phyloP scores from a whole-genome alignment of 2,329 filamentous ascomycete species.

The Pseudogymnoascus sp. region DNA sequence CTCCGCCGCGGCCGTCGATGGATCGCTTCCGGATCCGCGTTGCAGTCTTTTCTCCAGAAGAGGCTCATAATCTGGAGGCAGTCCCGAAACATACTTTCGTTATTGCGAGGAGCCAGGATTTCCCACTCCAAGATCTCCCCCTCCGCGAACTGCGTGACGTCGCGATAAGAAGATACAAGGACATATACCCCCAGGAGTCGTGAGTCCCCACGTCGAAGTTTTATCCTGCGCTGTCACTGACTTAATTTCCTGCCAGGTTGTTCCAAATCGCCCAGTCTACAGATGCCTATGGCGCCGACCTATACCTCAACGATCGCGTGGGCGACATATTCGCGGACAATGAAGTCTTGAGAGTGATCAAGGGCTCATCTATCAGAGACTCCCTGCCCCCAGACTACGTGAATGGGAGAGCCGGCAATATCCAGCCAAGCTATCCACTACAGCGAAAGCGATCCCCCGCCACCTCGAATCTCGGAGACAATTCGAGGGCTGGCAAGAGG shows the following conservation, averaged over 20 bases:
- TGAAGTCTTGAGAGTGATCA: constrained; percentile 9
- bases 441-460: constrained; percentile 9
- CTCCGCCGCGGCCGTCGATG: background rate
- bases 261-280: constrained; percentile 9
- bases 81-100: constrained; percentile 1
- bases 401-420: background rate
- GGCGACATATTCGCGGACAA: constrained; percentile 11
- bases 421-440: background rate
- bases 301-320: constrained; percentile 9
- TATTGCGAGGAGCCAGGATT: constrained; percentile 5
- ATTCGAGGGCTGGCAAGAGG: constrained; percentile 3
- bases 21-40: constrained; percentile 10
- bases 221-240: background rate
- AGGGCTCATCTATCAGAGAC: constrained; percentile 9
- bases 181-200: constrained; percentile 10
- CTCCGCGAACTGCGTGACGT: constrained; percentile 7
- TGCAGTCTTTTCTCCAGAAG: constrained; percentile 6
- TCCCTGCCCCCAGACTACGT: constrained; percentile 7
- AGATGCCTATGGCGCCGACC: constrained; percentile 8
- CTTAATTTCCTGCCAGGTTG: background rate
- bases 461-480: constrained; percentile 2
- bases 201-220: background rate
- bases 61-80: constrained; percentile 2
- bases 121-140: constrained; percentile 1
- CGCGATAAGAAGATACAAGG: constrained; percentile 9